phyloP scores from a whole-genome alignment of 2,329 filamentous ascomycete genomes.

The Fusarium goolgardi region DNA sequence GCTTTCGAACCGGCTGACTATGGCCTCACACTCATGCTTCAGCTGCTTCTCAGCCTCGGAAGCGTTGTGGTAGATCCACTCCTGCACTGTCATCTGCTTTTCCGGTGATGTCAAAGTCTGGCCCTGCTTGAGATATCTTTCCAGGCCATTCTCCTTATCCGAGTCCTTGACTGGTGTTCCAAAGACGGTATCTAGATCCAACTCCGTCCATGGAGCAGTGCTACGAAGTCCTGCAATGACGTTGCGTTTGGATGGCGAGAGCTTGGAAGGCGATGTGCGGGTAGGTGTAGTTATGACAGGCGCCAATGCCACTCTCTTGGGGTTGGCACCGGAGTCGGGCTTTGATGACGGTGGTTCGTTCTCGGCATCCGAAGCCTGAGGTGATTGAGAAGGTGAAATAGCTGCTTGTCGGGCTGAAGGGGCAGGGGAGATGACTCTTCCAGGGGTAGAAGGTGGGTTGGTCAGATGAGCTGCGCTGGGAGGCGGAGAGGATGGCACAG shows the following conservation, averaged over 20 bases:
- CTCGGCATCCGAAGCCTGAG: constrained; percentile 82
- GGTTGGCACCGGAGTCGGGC: constrained; percentile 59
- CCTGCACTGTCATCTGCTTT: constrained; percentile 90
- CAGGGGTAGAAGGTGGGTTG: constrained; percentile 58
- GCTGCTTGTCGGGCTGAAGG: constrained; percentile 65
- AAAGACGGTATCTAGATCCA: constrained; percentile 82
- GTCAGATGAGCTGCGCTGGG: constrained; percentile 29
- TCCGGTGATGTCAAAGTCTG: constrained; percentile 77
- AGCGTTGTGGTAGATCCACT: constrained; percentile 90
- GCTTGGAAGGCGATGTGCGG: constrained; percentile 70
- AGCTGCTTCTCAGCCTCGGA: constrained; percentile 82
- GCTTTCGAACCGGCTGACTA: constrained; percentile 85
- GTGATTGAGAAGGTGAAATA: constrained; percentile 73
- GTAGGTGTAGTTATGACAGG: constrained; percentile 60
- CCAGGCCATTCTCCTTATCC: constrained; percentile 65
- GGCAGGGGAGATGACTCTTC: constrained; percentile 56
- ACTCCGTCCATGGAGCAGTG: constrained; percentile 74
- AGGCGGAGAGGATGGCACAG: constrained; percentile 39
- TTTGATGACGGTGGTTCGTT: constrained; percentile 79
- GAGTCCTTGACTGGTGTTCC: constrained; percentile 55
- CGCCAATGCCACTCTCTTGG: constrained; percentile 61
- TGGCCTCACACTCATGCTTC: constrained; percentile 81
- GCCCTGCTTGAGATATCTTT: constrained; percentile 64
- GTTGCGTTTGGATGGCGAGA: constrained; percentile 73
- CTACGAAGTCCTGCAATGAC: constrained; percentile 66